Evolutionary conservation across 805 yeast species (phyloP), one percentile per base, ranked within the genome.

Genomic region (Sugiyamaella lignohabitans): DNA sequence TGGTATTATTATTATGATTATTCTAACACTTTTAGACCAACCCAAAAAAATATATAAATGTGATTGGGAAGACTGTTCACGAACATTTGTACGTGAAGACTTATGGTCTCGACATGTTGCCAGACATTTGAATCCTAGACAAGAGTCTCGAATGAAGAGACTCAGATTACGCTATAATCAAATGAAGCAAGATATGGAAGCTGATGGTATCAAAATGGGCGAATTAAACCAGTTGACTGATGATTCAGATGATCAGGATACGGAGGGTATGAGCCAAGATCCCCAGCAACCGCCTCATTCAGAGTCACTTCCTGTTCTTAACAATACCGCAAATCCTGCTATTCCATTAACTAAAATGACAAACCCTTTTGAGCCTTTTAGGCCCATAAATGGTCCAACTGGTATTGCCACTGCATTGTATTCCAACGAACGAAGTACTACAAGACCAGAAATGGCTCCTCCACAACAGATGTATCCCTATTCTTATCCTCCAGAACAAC

Each of bases 1-100:
- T n/a, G n/a, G n/a, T n/a, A n/a, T n/a, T n/a, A n/a, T n/a, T n/a
- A n/a, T n/a, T n/a, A n/a, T n/a, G n/a, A n/a, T n/a, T n/a, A n/a
- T n/a, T n/a, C n/a, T n/a, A n/a, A n/a, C n/a, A n/a, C 18, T 35
- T 19, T 6, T 18, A 47, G 51, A 49, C 24, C 20, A 34, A 18
- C 55, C 55, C 11, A 51, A 51, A 29, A 40, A 46, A 21, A 44
- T 51, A 3, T 51, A 17, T 34, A 34, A 21, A 11, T 51, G 55
- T 38, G 16, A 29, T 14, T 23, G 57, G 52, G 57, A 56, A n/a
- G 61, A 54, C 16, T 62, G 67, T 42, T n/a, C 47, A 6, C 53
- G 53, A 44, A 52, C 56, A 19, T 62, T 62, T 58, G 67, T 62
- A 14, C 51, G 67, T 4, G 61, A 63, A 36, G 67, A 62, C 38